Evolutionary conservation across 768 basidiomycete genomes (phyloP).

Genomic region (Guyanaporus albipodus): DNA sequence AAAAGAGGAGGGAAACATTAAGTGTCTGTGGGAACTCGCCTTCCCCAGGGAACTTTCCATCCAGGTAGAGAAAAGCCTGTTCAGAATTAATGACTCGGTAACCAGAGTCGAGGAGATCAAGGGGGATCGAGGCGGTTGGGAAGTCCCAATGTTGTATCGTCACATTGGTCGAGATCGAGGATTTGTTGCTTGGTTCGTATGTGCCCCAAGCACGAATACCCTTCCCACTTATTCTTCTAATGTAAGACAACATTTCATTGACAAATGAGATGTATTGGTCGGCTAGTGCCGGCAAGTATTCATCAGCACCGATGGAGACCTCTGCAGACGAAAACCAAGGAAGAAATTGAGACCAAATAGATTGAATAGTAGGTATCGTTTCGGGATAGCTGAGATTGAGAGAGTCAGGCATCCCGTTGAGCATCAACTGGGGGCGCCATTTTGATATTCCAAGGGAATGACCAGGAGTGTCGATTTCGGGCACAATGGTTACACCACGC

Average conservation of each 20-base stretch:
- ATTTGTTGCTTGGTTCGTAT: conserved; percentile 34
- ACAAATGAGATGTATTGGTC: conserved; percentile 42
- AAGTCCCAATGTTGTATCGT: conserved; percentile 46
- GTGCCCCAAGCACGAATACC: conserved; percentile 41
- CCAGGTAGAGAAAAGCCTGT: conserved; percentile 34
- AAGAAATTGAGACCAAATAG: conserved; percentile 40
- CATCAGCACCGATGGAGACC: conserved; percentile 46
- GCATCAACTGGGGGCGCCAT: conserved; percentile 42
- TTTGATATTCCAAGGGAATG: conserved; percentile 44
- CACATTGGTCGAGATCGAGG: conserved; percentile 37
- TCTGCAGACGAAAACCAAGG: conserved; percentile 38
- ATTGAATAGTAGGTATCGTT: conserved; percentile 40
- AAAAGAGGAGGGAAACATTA: conserved; percentile 29
- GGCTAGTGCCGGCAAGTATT: conserved; percentile 36
- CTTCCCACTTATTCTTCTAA: conserved; percentile 32
- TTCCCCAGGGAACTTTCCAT: conserved; percentile 33
- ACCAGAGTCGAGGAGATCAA: conserved; percentile 32
- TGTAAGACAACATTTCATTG: conserved; percentile 39
- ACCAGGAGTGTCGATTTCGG: conserved; percentile 43
- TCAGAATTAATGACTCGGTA: conserved; percentile 38
- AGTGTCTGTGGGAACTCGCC: conserved; percentile 34
- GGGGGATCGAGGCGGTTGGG: conserved; percentile 31
- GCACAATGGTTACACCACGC: conserved; percentile 38
- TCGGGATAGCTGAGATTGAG: conserved; percentile 40
- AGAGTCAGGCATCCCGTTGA: conserved; percentile 32